phyloP scores from a whole-genome alignment of 495 filamentous ascomycete genomes.

The Parathielavia hyrcaniae region DNA sequence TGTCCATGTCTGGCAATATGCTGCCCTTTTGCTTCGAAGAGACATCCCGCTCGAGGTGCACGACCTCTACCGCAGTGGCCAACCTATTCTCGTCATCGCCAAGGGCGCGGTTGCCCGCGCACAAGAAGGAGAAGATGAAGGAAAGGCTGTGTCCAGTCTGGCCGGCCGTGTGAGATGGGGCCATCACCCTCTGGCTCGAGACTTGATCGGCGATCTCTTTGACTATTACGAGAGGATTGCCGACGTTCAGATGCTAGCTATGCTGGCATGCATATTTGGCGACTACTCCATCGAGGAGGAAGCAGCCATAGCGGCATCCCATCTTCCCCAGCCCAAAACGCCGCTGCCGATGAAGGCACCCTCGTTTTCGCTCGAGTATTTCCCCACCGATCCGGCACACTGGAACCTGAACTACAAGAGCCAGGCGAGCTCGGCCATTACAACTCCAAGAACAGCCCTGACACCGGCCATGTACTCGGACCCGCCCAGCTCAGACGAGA shows the following conservation, averaged over 20 bases:
- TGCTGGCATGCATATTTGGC: conserved; percentile 83
- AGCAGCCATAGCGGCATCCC: conserved; percentile 43
- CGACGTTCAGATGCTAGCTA: conserved; percentile 90
- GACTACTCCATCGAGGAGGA: conserved; percentile 52
- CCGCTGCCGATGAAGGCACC: conserved; percentile 60
- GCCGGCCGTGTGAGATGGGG: conserved; percentile 77
- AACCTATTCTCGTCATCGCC: conserved; percentile 58
- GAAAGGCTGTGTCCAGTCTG: conserved; percentile 26
- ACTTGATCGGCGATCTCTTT: conserved; percentile 65
- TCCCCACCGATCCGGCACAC: conserved; percentile 53
- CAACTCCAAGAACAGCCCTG: conserved; percentile 55
- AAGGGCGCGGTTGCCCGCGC: conserved; percentile 49
- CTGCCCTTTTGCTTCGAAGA: conserved; percentile 68
- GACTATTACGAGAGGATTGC: conserved; percentile 70
- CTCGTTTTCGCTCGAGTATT: conserved; percentile 62
- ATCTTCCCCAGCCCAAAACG: conserved; percentile 46
- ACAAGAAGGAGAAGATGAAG: conserved; percentile 33
- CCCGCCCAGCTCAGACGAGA: conserved; percentile 54
- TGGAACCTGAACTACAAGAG: conserved; percentile 48
- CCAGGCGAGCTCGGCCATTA: conserved; percentile 44
- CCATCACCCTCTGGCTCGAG: conserved; percentile 68
- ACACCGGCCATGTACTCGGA: conserved; percentile 53
- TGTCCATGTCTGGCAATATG: conserved; percentile 78
- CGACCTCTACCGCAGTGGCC: conserved; percentile 35
- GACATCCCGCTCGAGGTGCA: conserved; percentile 64